Evolutionary conservation across 805 yeast genomes (phyloP), one percentile per base, ranked within the genome.

Genomic region (Ogataea minuta): DNA sequence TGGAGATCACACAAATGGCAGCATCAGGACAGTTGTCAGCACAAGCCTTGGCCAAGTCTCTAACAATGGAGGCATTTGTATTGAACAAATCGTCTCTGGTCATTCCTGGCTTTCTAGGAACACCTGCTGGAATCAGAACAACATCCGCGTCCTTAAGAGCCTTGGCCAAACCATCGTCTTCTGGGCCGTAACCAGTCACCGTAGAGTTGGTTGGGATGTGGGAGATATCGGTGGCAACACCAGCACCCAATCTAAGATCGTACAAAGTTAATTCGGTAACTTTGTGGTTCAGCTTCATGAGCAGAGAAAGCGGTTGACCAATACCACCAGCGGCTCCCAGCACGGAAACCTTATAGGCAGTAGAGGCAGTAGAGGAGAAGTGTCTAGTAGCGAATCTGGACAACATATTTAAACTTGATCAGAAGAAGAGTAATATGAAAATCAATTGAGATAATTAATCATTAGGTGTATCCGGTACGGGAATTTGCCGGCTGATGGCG

Each of bases 91-190:
- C 97, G 66, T 90, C 97, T 76, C 97, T 85, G 61, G 96, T 87
- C 97, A 90, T 90, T 67, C 97, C 97, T 54, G 97, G 97, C 74
- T 89, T 90, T 79, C 95, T 86, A 74, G 95, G 97, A 43, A 90
- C 95, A 74, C 97, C 97, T 42, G 97, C 97, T 62, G 97, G 96
- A 67, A 90, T 86, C 43, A 90, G 77, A 37, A 90, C 90, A 45
- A 90, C 81, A 56, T 89, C 95, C 36, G 96, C 77, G 34, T 81
- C 89, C 36, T 74, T 68, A 54, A 90, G 70, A 13, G 96, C 95
- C 41, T 68, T 70, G 44, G 73, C 69, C 48, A 88, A 69, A 23
- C 85, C 85, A 36, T 75, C 76, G 45, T 81, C 77, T 50, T 85
- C 95, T 54, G 96, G 95, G 44, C 86, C 75, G 75, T 76, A 90